Evolutionary conservation across 2,329 filamentous ascomycete species (phyloP).

Genomic region (Trichoderma oligosporum): DNA sequence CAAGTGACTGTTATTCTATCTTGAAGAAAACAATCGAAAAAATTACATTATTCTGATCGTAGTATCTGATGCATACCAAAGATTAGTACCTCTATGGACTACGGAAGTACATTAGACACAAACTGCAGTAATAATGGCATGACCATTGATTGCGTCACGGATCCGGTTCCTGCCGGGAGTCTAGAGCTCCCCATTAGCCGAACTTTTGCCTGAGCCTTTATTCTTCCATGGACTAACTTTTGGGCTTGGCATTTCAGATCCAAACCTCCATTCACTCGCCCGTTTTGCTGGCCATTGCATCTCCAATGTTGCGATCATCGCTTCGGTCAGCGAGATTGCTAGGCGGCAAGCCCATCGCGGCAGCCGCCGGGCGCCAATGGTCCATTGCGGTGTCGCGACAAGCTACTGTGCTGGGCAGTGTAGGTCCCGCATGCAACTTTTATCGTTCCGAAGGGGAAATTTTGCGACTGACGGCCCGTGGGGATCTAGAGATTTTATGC

Average conservation of each 20-base stretch:
- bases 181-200: constrained; percentile 38
- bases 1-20: not conserved
- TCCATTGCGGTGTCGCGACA: constrained; percentile 39
- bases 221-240: constrained; percentile 34
- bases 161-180: constrained; percentile 36
- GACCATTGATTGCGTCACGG: constrained; percentile 30
- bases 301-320: constrained; percentile 66
- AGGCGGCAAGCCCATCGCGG: constrained; percentile 51
- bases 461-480: not conserved
- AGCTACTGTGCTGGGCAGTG: constrained; percentile 31
- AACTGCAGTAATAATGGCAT: not conserved
- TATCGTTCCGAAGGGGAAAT: not conserved
- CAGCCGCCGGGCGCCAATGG: constrained; percentile 57
- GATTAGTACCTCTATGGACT: no score
- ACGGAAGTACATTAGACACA: no score
- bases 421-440: constrained; percentile 26
- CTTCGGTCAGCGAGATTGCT: constrained; percentile 61
- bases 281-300: constrained; percentile 44
- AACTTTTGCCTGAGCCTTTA: constrained; percentile 45
- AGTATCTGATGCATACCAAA: no score
- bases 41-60: no score
- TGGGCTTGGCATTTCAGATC: constrained; percentile 6
- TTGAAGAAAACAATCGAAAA: not conserved
- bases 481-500: constrained; percentile 56
- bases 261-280: constrained; percentile 31